Evolutionary conservation across 2,329 filamentous ascomycete genomes (phyloP).

Genomic region (Venturia pyrina): DNA sequence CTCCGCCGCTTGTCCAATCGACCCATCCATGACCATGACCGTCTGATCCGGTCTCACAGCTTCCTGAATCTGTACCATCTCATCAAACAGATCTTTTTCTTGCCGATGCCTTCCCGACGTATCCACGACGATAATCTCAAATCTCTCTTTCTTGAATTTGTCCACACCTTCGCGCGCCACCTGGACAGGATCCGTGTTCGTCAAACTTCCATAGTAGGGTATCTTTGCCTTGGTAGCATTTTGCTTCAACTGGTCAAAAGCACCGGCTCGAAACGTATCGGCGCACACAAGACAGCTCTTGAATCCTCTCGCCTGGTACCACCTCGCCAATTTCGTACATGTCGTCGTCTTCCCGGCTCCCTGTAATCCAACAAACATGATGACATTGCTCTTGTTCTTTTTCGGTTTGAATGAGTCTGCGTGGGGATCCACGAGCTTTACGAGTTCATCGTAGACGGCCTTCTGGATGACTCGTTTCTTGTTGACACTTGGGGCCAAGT

Average conservation of each 20-base stretch:
- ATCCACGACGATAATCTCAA: constrained; percentile 98
- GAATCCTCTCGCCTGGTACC: constrained; percentile 91
- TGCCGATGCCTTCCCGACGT: constrained; percentile 92
- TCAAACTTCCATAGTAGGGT: constrained; percentile 93
- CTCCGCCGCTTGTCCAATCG: constrained; percentile 93
- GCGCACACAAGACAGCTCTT: constrained; percentile 90
- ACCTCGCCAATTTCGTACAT: constrained; percentile 90
- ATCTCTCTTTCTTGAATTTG: constrained; percentile 97
- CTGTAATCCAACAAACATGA: constrained; percentile 98
- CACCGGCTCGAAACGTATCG: constrained; percentile 95
- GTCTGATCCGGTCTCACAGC: constrained; percentile 91
- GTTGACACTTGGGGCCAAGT: constrained; percentile 82
- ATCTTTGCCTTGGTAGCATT: constrained; percentile 99
- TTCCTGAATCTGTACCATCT: constrained; percentile 93
- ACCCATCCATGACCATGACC: constrained; percentile 95
- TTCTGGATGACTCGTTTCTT: constrained; percentile 99
- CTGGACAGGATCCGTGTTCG: constrained; percentile 87
- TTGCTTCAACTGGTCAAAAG: constrained; percentile 97
- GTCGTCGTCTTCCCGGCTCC: constrained; percentile 97
- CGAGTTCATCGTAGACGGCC: constrained; percentile 90
- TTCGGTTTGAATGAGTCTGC: constrained; percentile 92
- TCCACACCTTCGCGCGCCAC: constrained; percentile 94
- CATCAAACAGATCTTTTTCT: constrained; percentile 87
- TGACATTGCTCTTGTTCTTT: constrained; percentile 91
- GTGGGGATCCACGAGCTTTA: constrained; percentile 90